Conservation (phyloP, 2,329 filamentous ascomycete species). For the Venturia asperata region DNA sequence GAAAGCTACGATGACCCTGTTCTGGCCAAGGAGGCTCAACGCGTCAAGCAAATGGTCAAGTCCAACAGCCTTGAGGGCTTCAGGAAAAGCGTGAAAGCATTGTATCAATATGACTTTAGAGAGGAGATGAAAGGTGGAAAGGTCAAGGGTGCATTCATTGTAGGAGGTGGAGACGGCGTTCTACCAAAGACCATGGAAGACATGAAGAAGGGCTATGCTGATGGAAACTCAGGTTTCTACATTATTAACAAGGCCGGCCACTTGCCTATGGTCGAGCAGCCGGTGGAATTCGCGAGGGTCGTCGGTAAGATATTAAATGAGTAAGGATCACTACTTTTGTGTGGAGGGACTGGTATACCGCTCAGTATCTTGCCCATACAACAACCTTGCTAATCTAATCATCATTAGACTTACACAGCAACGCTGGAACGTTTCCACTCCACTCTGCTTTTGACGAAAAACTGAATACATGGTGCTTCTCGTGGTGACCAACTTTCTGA, state of each 20-base stretch:
- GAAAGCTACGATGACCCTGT: slow-evolving; percentile 50
- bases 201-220: slow-evolving; percentile 51
- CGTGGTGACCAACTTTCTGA: too few relatives aligned
- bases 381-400: too few relatives aligned
- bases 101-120: slow-evolving; percentile 65
- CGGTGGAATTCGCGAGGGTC: slow-evolving; percentile 58
- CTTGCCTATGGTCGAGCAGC: slow-evolving; percentile 75
- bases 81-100: slow-evolving; percentile 57
- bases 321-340: background rate
- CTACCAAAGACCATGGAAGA: slow-evolving; percentile 73
- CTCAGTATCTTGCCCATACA: too few relatives aligned
- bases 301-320: slow-evolving; percentile 49
- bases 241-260: slow-evolving; percentile 67
- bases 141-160: slow-evolving; percentile 61
- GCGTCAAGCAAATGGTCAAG: slow-evolving; percentile 62
- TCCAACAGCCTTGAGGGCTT: slow-evolving; percentile 65
- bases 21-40: slow-evolving; percentile 44
- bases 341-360: too few relatives aligned
- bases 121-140: slow-evolving; percentile 46
- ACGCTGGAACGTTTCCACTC: too few relatives aligned
- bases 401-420: too few relatives aligned
- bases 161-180: slow-evolving; percentile 65
- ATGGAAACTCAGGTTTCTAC: slow-evolving; percentile 50
- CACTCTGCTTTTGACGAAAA: too few relatives aligned
- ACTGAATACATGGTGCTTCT: too few relatives aligned